phyloP scores from a whole-genome alignment of 2,329 filamentous ascomycete genomes.

The Aspergillus texensis region DNA sequence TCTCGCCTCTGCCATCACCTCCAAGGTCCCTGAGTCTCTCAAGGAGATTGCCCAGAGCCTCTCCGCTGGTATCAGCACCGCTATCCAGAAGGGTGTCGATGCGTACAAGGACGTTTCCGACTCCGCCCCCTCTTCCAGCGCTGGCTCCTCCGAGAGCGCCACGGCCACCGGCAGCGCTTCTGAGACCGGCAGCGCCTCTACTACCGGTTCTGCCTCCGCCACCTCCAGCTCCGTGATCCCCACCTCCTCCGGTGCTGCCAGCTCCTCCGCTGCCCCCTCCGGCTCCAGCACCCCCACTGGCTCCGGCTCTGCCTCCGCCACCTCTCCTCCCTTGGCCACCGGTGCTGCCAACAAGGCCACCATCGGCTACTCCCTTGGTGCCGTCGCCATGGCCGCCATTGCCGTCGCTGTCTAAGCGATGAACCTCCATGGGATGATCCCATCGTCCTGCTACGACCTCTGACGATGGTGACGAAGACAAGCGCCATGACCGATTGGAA shows the following conservation, averaged over 20 bases:
- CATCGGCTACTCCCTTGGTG: slow-evolving; percentile 9
- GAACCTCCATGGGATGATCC: not conserved
- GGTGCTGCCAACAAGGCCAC: slow-evolving; percentile 5
- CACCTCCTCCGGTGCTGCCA: slow-evolving; percentile 4
- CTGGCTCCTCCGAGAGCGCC: slow-evolving; percentile 15
- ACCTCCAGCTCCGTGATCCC: slow-evolving; percentile 14
- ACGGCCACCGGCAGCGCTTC: slow-evolving; percentile 18
- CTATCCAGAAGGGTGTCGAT: slow-evolving; percentile 33
- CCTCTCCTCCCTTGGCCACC: slow-evolving; percentile 5
- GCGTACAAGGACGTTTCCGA: slow-evolving; percentile 13
- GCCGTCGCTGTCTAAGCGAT: slow-evolving; percentile 9
- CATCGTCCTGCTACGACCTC: not conserved
- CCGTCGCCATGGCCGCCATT: slow-evolving; percentile 6
- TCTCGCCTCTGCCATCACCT: slow-evolving; percentile 31
- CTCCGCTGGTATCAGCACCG: slow-evolving; percentile 32
- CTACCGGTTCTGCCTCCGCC: not conserved
- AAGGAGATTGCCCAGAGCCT: slow-evolving; percentile 28
- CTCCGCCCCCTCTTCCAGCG: not conserved
- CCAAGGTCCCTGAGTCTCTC: slow-evolving; percentile 34
- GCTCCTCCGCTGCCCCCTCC: slow-evolving; percentile 11
- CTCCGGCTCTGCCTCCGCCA: slow-evolving; percentile 1
- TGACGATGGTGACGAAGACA: slow-evolving; percentile 5
- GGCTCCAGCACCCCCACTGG: slow-evolving; percentile 1
- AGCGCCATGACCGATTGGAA: slow-evolving; percentile 8
- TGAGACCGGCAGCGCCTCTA: not conserved